These are phyloP conservation scores for Lachnellula cervina DNA, from an alignment of 2,329 filamentous ascomycete species.

Conservation along the genomic window DNA sequence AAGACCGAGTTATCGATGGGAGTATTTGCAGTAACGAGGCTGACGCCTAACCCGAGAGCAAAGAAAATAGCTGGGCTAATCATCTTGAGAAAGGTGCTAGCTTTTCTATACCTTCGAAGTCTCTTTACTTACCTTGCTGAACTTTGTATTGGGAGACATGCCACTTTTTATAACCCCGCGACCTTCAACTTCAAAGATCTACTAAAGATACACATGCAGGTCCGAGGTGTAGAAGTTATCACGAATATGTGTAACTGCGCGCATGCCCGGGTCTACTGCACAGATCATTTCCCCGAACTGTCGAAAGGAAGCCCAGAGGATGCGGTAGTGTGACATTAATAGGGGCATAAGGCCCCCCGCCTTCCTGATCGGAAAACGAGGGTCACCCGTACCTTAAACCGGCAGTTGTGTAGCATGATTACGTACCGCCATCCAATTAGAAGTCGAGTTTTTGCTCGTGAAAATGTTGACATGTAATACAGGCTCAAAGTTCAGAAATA, in stretches of 20 bases:
- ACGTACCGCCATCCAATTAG: too few relatives aligned
- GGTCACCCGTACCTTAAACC: too few relatives aligned
- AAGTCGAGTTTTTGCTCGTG: too few relatives aligned
- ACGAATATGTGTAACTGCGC: neutral
- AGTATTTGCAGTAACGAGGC: constrained; percentile 8
- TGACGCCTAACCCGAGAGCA: constrained; percentile 1
- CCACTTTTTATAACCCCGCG: too few relatives aligned
- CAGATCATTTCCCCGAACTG: neutral
- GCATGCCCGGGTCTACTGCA: neutral
- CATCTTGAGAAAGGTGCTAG: neutral
- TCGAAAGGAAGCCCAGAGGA: neutral
- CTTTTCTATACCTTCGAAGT: neutral
- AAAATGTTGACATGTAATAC: too few relatives aligned
- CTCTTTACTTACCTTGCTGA: neutral
- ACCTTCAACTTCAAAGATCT: too few relatives aligned
- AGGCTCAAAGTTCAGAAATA: too few relatives aligned
- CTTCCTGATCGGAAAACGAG: neutral
- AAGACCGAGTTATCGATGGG: constrained; percentile 14
- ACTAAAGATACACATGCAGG: neutral
- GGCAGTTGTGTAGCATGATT: neutral
- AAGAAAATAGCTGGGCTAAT: neutral
- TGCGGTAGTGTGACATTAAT: too few relatives aligned
- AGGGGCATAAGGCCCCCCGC: neutral
- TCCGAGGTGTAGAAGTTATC: neutral
- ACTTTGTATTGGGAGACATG: too few relatives aligned